A percentile compares a stretch with the other conserved stretches of the same genome.
These are phyloP conservation scores for Suillus luteus DNA, from an alignment of 768 basidiomycete species.

Conservation along the genomic window DNA sequence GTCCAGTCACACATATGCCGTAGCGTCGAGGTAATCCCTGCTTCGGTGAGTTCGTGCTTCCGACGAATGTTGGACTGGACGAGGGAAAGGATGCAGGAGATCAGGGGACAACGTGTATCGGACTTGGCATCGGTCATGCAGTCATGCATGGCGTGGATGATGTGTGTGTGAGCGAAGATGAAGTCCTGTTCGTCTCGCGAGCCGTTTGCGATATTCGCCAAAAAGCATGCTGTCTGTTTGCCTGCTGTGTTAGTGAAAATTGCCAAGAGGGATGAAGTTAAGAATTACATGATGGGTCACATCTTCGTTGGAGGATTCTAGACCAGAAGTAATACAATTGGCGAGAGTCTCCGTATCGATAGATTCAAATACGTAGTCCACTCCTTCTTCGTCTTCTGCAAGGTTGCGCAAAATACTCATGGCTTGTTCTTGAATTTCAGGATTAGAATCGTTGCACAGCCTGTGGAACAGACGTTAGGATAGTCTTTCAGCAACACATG, in stretches of 20 bases:
- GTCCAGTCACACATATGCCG: conserved; percentile 45
- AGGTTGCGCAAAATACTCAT: conserved; percentile 68
- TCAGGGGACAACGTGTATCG: conserved; percentile 61
- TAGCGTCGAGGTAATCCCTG: conserved; percentile 47
- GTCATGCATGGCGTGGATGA: conserved; percentile 55
- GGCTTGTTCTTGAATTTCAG: conserved; percentile 68
- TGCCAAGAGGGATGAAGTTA: neutral
- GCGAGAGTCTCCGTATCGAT: conserved; percentile 51
- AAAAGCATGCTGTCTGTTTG: conserved; percentile 54
- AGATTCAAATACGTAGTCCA: conserved; percentile 58
- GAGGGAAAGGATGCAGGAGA: conserved; percentile 60
- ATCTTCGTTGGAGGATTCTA: conserved; percentile 54
- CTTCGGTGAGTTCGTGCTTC: conserved; percentile 42
- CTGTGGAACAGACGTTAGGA: conserved; percentile 35
- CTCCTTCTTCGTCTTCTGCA: conserved; percentile 64
- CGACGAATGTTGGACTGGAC: conserved; percentile 42
- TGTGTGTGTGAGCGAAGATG: conserved; percentile 51
- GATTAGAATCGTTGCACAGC: conserved; percentile 53
- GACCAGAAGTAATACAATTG: conserved; percentile 44
- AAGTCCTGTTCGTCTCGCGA: conserved; percentile 47
- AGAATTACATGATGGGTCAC: conserved; percentile 52
- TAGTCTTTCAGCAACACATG: neutral
- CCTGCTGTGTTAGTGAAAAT: neutral
- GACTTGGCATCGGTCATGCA: conserved; percentile 62
- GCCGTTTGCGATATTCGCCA: conserved; percentile 74